Evolutionary conservation across 129 eudicot genomes (phyloP).

Genomic region (Helichrysum umbraculigerum): DNA sequence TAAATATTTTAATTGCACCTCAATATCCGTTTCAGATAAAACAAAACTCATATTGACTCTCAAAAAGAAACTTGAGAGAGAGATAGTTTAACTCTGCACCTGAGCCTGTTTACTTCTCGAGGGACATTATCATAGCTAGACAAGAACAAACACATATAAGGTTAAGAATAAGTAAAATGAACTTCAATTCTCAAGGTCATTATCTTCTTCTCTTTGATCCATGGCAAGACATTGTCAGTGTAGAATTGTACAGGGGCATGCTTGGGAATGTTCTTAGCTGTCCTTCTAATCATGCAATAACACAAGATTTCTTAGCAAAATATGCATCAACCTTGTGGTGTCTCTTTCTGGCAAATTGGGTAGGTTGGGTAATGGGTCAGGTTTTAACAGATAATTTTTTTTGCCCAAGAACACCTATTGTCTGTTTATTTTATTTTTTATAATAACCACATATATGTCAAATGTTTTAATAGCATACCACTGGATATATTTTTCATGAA

Average conservation of each 20-base stretch:
- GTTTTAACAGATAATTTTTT: too few species aligned
- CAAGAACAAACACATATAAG: slow-evolving; percentile 19
- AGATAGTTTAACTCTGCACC: slow-evolving; percentile 97
- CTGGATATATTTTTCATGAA: slow-evolving; percentile 62
- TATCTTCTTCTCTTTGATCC: slow-evolving; percentile 93
- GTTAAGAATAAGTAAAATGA: slow-evolving; percentile 1
- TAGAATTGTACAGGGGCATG: slow-evolving; percentile 94
- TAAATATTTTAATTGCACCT: neutral
- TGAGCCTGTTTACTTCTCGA: slow-evolving; percentile 80
- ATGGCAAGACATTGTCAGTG: slow-evolving; percentile 92
- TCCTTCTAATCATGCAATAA: slow-evolving; percentile 57
- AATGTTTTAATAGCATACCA: slow-evolving; percentile 63
- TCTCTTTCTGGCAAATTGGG: neutral
- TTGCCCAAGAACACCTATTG: neutral
- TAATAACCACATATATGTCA: neutral
- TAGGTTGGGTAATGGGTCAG: neutral
- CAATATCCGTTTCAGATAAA: too few species aligned
- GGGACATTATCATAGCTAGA: slow-evolving; percentile 96
- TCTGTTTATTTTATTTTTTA: neutral
- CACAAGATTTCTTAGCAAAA: slow-evolving; percentile 23
- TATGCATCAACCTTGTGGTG: slow-evolving; percentile 12
- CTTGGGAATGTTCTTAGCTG: slow-evolving; percentile 92
- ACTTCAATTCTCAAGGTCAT: slow-evolving; percentile 55
- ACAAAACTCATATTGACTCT: slow-evolving; percentile 24
- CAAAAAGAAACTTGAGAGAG: slow-evolving; percentile 92